Conservation (phyloP, 169 alveolate genomes). For the Perkinsus chesapeaki region DNA sequence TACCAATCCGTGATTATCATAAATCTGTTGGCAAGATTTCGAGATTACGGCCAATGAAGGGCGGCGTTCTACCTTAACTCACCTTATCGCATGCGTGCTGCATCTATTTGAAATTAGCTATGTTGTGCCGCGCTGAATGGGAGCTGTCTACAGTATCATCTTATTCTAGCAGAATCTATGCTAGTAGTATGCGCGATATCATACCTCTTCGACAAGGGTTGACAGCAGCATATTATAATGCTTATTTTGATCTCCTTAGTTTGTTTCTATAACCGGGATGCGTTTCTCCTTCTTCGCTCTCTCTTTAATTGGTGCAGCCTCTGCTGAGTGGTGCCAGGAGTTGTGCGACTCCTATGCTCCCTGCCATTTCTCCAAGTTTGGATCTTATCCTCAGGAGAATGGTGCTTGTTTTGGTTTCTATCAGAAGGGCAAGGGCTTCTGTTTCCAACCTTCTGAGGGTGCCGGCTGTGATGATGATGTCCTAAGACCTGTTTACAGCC, state of each 20-base stretch:
- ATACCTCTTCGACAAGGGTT: too few species aligned
- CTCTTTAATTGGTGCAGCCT: background rate
- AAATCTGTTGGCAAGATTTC: too few species aligned
- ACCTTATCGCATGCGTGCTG: too few species aligned
- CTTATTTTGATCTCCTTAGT: background rate
- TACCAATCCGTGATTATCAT: too few species aligned
- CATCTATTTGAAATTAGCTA: too few species aligned
- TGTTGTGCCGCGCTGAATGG: too few species aligned
- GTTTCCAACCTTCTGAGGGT: background rate
- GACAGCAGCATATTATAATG: background rate
- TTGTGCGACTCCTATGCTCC: background rate
- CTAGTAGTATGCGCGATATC: too few species aligned
- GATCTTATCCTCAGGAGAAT: background rate
- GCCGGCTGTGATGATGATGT: background rate
- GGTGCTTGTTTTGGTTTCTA: background rate
- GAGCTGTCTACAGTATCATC: too few species aligned
- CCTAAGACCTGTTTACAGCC: background rate
- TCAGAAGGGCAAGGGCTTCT: background rate
- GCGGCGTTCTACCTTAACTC: too few species aligned
- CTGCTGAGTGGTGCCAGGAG: conserved; percentile 4
- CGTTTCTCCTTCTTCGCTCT: background rate
- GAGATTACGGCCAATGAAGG: too few species aligned
- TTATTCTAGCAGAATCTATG: too few species aligned
- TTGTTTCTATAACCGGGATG: background rate
- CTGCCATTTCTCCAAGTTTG: background rate